These are phyloP conservation scores for Citrullus mucosospermus DNA, from an alignment of 306 rosid genomes.

Conservation along the genomic window DNA sequence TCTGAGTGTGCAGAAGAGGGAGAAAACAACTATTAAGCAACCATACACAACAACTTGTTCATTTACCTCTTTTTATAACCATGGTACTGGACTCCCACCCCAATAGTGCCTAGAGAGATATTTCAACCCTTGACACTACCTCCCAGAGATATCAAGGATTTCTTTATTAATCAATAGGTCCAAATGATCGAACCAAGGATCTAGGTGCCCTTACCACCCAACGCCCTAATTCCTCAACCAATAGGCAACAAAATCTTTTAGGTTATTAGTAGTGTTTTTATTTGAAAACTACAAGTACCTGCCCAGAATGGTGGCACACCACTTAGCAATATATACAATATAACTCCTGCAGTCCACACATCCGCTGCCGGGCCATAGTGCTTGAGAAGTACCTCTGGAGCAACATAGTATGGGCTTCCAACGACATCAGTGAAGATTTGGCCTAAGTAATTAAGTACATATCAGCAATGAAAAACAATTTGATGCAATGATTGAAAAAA, in stretches of 20 bases:
- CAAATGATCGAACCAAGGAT: background rate
- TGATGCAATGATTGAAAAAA: background rate
- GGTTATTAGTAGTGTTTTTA: background rate
- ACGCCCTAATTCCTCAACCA: background rate
- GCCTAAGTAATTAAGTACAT: conserved; percentile 17
- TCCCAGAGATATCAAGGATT: background rate
- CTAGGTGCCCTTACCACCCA: background rate
- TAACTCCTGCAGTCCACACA: conserved; percentile 79
- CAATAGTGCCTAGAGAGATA: background rate
- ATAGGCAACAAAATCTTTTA: conserved; percentile 1
- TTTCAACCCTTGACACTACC: background rate
- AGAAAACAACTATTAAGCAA: conserved; percentile 14
- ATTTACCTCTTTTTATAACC: background rate
- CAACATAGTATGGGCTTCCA: conserved; percentile 75
- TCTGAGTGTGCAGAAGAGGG: conserved; percentile 36
- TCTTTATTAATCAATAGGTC: background rate
- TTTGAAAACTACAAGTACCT: conserved; percentile 25
- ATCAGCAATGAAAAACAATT: conserved; percentile 8
- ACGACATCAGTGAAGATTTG: conserved; percentile 72
- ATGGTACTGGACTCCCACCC: background rate
- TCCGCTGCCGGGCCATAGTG: conserved; percentile 75
- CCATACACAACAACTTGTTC: background rate
- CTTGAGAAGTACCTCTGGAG: conserved; percentile 78
- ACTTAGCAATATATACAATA: conserved; percentile 59
- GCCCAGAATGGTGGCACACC: conserved; percentile 86